phyloP scores from a whole-genome alignment of 805 yeast species.

The Saitoella complicata region DNA sequence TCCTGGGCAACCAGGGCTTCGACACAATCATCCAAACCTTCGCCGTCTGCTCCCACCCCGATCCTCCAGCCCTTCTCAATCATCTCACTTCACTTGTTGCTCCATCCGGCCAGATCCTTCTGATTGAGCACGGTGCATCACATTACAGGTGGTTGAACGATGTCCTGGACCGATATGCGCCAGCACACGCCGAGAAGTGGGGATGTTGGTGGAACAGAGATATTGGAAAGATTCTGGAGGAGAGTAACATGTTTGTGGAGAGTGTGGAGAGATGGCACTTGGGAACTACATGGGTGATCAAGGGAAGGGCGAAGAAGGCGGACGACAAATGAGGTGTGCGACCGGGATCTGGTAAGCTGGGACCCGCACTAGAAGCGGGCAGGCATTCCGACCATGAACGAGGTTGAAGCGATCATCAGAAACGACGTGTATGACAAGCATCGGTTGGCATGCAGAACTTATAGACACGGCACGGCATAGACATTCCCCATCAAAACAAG shows the following conservation, averaged over 20 bases:
- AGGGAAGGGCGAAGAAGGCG: background rate
- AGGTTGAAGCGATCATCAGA: no score
- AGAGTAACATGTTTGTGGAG: conserved; percentile 69
- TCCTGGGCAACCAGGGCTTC: conserved; percentile 32
- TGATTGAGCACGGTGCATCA: conserved; percentile 88
- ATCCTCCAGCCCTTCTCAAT: conserved; percentile 67
- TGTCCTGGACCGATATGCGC: conserved; percentile 68
- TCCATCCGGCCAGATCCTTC: conserved; percentile 78
- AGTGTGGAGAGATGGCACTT: conserved; percentile 68
- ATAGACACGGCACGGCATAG: no score
- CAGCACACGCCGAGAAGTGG: conserved; percentile 73
- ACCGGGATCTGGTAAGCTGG: no score
- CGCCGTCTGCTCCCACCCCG: conserved; percentile 90
- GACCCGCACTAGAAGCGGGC: no score
- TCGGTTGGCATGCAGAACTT: no score
- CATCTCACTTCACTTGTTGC: conserved; percentile 58
- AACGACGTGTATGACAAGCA: no score
- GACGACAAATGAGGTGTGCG: no score
- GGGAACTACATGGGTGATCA: conserved; percentile 53
- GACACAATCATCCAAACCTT: conserved; percentile 90
- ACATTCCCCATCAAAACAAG: no score
- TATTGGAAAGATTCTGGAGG: conserved; percentile 70
- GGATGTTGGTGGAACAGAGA: conserved; percentile 97
- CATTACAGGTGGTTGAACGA: conserved; percentile 61
- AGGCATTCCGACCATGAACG: no score